These are phyloP conservation scores for Aspergillus asperescens DNA, from an alignment of 495 filamentous ascomycete species.

Conservation along the genomic window DNA sequence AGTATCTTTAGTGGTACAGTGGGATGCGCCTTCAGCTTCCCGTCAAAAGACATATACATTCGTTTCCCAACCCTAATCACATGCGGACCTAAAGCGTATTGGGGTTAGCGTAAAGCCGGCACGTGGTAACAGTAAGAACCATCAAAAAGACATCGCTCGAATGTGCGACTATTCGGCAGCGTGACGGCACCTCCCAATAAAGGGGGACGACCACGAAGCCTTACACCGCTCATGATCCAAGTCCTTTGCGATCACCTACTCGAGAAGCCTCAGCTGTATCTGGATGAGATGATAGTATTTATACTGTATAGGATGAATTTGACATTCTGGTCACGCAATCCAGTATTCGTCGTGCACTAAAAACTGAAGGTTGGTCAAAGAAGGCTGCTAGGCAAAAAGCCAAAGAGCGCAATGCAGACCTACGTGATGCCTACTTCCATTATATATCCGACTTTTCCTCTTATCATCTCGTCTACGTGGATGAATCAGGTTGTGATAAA, in stretches of 20 bases:
- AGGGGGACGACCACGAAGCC: constrained; percentile 10
- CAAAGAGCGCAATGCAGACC: constrained; percentile 23
- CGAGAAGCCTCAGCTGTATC: constrained; percentile 19
- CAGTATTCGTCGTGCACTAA: constrained; percentile 2
- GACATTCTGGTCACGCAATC: constrained; percentile 2
- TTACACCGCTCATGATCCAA: constrained; percentile 21
- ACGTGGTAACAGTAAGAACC: too few species aligned
- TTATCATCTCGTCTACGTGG: constrained; percentile 31
- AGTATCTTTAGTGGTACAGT: too few species aligned
- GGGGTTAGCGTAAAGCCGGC: too few species aligned
- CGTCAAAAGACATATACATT: too few species aligned
- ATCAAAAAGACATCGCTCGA: too few species aligned
- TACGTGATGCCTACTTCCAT: constrained; percentile 32
- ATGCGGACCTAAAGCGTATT: too few species aligned
- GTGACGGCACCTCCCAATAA: constrained; percentile 19
- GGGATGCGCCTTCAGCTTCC: too few species aligned
- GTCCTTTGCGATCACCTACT: constrained; percentile 16
- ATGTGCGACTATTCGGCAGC: constrained; percentile 25
- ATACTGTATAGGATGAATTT: constrained; percentile 22
- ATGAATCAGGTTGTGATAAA: constrained; percentile 33
- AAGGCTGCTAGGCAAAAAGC: constrained; percentile 12
- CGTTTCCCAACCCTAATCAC: too few species aligned
- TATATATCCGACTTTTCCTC: constrained; percentile 28
- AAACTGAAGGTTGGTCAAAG: constrained; percentile 10
- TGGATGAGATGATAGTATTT: constrained; percentile 21